These are phyloP conservation scores for Tetrapisispora iriomotensis DNA, from an alignment of 805 yeast species.

Conservation along the genomic window DNA sequence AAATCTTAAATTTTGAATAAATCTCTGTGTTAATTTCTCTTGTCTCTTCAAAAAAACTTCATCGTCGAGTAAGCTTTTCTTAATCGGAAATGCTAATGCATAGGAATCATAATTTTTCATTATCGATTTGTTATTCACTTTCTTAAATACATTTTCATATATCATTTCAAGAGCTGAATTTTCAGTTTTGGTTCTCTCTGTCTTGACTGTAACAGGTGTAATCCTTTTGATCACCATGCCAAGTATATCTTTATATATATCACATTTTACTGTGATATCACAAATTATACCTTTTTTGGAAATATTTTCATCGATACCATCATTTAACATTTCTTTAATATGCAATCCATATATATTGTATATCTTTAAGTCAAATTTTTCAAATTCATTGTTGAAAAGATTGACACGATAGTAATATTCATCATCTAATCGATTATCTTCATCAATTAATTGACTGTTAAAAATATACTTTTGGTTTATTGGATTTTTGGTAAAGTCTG, in stretches of 20 bases:
- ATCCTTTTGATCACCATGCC: slow-evolving; percentile 17
- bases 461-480: slow-evolving; percentile 14
- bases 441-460: slow-evolving; percentile 17
- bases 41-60: background rate
- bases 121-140: background rate
- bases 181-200: background rate
- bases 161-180: background rate
- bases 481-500: slow-evolving; percentile 22
- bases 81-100: slow-evolving; percentile 1
- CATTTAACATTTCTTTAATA: slow-evolving; percentile 5
- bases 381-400: slow-evolving; percentile 15
- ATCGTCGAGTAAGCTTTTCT: background rate
- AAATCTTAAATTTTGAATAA: slow-evolving; percentile 1
- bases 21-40: slow-evolving; percentile 1
- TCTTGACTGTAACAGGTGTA: slow-evolving; percentile 8
- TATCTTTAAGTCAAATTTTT: slow-evolving; percentile 7
- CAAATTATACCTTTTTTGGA: slow-evolving; percentile 21
- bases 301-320: slow-evolving; percentile 13
- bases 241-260: slow-evolving; percentile 13
- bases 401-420: slow-evolving; percentile 14
- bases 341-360: slow-evolving; percentile 4
- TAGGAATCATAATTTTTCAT: background rate
- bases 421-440: slow-evolving; percentile 9
- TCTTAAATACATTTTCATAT: background rate
- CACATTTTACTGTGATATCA: slow-evolving; percentile 13